phyloP scores from a whole-genome alignment of 129 eudicot genomes.

The Ambrosia artemisiifolia region DNA sequence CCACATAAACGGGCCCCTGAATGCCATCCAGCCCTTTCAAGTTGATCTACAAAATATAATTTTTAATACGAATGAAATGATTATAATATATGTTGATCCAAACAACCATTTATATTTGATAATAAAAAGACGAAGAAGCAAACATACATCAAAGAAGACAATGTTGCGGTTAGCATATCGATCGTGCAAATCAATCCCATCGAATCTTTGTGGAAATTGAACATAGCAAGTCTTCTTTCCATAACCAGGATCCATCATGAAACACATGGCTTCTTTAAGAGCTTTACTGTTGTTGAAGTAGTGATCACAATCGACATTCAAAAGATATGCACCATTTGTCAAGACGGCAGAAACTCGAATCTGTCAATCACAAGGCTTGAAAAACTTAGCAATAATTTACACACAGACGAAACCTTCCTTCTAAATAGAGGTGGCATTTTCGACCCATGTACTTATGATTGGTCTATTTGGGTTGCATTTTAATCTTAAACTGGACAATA shows the following conservation, averaged over 20 bases:
- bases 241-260: conserved; percentile 81
- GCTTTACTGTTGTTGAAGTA: conserved; percentile 91
- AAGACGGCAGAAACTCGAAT: conserved; percentile 88
- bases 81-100: background rate
- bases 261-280: conserved; percentile 95
- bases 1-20: conserved; percentile 65
- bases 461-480: background rate
- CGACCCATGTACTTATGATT: background rate
- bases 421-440: background rate
- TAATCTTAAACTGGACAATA: background rate
- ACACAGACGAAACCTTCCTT: background rate
- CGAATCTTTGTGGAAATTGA: conserved; percentile 90
- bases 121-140: background rate
- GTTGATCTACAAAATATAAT: conserved; percentile 41
- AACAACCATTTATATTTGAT: background rate
- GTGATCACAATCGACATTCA: conserved; percentile 94
- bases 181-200: conserved; percentile 90
- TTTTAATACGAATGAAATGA: background rate
- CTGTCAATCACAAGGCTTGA: conserved; percentile 32
- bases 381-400: conserved; percentile 2
- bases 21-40: conserved; percentile 67
- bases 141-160: conserved; percentile 83
- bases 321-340: conserved; percentile 77
- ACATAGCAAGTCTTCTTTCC: conserved; percentile 87
- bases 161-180: conserved; percentile 89